phyloP scores from a whole-genome alignment of 192 early-diverging fungal genomes.

The Phycomyces blakesleeanus region DNA sequence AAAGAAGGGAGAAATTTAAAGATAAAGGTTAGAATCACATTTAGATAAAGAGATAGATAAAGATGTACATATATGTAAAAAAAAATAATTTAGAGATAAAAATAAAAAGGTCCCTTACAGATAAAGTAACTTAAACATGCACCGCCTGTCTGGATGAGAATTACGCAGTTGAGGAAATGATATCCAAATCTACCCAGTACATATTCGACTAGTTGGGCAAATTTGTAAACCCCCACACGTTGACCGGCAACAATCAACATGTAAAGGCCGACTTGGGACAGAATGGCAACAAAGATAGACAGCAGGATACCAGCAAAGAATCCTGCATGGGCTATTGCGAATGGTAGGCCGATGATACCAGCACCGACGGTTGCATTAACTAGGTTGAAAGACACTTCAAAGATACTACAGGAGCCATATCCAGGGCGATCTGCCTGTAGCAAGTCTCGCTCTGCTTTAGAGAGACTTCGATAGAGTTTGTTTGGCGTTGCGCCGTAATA shows the following conservation, averaged over 20 bases:
- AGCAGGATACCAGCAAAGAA: conserved; percentile 53
- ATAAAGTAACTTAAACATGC: conserved; percentile 61
- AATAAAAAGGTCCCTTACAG: conserved; percentile 6
- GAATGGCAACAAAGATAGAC: conserved; percentile 43
- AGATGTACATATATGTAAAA: no score
- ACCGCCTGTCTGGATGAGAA: conserved; percentile 57
- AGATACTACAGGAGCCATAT: conserved; percentile 35
- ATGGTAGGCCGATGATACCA: conserved; percentile 59
- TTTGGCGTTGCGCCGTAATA: conserved; percentile 3
- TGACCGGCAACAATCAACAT: conserved; percentile 59
- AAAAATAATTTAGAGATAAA: no score
- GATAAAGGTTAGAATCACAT: no score
- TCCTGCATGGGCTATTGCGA: conserved; percentile 59
- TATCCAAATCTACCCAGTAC: conserved; percentile 52
- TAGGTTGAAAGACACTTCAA: conserved; percentile 56
- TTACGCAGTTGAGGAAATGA: conserved; percentile 50
- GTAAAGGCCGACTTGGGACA: conserved; percentile 52
- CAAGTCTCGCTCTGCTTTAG: conserved; percentile 24
- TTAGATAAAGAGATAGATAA: no score
- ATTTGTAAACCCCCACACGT: conserved; percentile 53
- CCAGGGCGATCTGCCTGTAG: conserved; percentile 39
- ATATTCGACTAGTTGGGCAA: conserved; percentile 47
- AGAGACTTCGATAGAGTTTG: background rate
- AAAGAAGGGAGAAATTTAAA: no score
- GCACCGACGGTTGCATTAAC: conserved; percentile 71